Evolutionary conservation across 1,139 yeast species (phyloP).

Genomic region (Debaryomycetaceae sp.): DNA sequence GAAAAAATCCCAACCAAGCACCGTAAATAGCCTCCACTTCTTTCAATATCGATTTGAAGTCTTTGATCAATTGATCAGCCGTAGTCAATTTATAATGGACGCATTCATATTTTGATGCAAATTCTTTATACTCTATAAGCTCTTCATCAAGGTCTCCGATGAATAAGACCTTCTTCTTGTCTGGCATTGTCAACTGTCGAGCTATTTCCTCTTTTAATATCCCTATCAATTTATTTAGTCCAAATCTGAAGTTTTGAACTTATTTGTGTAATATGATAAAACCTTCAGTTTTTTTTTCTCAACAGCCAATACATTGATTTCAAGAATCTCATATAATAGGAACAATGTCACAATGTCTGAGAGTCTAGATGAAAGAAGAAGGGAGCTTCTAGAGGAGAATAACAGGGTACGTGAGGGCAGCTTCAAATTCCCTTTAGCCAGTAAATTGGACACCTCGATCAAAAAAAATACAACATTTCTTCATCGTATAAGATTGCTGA

Average conservation of each 20-base stretch:
- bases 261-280: neutral
- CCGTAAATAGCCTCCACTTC: constrained; percentile 59
- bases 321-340: neutral
- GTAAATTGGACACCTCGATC: constrained; percentile 66
- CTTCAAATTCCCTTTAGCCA: constrained; percentile 18
- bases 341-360: constrained; percentile 5
- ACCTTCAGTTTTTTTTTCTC: neutral
- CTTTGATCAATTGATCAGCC: constrained; percentile 37
- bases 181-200: constrained; percentile 1
- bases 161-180: constrained; percentile 39
- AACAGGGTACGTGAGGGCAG: constrained; percentile 54
- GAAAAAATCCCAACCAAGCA: constrained; percentile 56
- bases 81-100: constrained; percentile 41
- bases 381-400: constrained; percentile 40
- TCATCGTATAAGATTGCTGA: constrained; percentile 59
- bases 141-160: constrained; percentile 40
- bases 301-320: neutral
- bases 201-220: no score
- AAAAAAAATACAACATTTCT: constrained; percentile 84
- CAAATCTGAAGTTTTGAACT: no score
- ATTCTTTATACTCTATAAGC: constrained; percentile 35
- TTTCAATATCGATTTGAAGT: constrained; percentile 29
- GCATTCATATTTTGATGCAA: constrained; percentile 41
- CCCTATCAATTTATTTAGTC: no score
- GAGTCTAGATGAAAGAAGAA: constrained; percentile 8